Conservation (phyloP, 768 basidiomycete genomes). For the Tulasnella sp. region DNA sequence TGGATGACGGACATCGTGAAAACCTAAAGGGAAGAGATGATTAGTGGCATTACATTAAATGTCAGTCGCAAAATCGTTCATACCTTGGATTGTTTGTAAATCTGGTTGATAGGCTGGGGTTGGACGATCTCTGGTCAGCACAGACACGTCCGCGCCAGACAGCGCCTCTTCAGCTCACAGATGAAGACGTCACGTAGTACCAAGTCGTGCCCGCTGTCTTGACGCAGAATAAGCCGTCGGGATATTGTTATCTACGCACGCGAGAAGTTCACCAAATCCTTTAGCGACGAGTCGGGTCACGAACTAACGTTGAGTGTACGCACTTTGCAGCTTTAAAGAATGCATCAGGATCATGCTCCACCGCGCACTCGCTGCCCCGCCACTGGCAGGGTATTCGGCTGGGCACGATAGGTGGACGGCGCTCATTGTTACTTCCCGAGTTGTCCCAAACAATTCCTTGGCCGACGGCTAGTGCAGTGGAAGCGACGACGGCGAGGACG, state of each 20-base stretch:
- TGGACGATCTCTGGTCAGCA: background rate
- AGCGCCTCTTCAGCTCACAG: background rate
- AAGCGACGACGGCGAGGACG: background rate
- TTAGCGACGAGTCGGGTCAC: background rate
- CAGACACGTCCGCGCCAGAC: background rate
- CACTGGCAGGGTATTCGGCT: constrained; percentile 12
- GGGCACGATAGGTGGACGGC: background rate
- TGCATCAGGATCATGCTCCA: constrained; percentile 9
- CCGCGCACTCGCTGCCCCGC: background rate
- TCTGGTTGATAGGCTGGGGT: constrained; percentile 11
- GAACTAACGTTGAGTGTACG: background rate
- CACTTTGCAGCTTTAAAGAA: constrained; percentile 4
- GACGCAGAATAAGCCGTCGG: background rate
- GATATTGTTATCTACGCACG: background rate
- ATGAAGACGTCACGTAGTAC: background rate
- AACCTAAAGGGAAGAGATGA: background rate
- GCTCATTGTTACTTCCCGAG: background rate
- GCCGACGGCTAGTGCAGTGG: background rate
- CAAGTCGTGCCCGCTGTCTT: background rate
- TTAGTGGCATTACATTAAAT: background rate
- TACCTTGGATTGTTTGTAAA: constrained; percentile 20
- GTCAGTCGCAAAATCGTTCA: too few species aligned
- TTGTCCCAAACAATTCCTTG: background rate
- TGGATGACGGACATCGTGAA: background rate
- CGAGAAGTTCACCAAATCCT: background rate